Base-by-base conservation (phyloP, 768 basidiomycete genomes). In the Podaxis sp. region DNA sequence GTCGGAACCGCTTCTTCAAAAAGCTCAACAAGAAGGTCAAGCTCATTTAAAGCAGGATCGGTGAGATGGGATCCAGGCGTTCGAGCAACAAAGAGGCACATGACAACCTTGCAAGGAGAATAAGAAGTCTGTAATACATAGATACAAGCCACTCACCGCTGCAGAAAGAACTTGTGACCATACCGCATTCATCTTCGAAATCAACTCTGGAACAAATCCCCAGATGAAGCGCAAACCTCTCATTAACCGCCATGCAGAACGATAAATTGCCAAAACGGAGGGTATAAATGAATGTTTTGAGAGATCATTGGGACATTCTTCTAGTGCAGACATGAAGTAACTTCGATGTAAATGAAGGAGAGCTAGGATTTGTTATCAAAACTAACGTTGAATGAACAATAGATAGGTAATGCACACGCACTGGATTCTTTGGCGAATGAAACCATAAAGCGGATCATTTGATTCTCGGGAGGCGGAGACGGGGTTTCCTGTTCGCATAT, bases 161-260 rank as follows among this genome's bases (percentile, higher is more conserved):
- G 86, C 86, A 3, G 88, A 86, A 25, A 90, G 73, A 2, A 80
- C 80, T 38, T 86, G 83, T 12, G 88, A 89, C 87, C 90, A 91
- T n/a, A 82, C 71, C 9, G 85, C 65, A 15, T 77, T 78, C 33
- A 85, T 66, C 9, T 88, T 76, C 7, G 76, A 70, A 3, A 84
- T 67, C 4, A 83, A 64, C 2, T 77, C 71, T 1, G 83, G 80
- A 4, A 76, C 72, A 19, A 67, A 63, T 15, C 70, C 69, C 73
- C 80, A 82, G 1, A 78, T 72, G n/a, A 78, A 70, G 17, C 74
- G 73, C 56, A 88, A 73, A 0, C 78, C 77, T 51, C 82, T 77
- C 43, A 86, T 83, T 33, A 90, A 67, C 15, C 89, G 76, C 85
- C 87, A 90, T 3, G 88, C 85, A 1, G 87, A 88, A 2, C 88